Percentiles rank a stretch among this genome's conserved stretches.
These are phyloP conservation scores for Aspergillus terreus DNA, from an alignment of 2,329 filamentous ascomycete genomes.

Conservation along the genomic window DNA sequence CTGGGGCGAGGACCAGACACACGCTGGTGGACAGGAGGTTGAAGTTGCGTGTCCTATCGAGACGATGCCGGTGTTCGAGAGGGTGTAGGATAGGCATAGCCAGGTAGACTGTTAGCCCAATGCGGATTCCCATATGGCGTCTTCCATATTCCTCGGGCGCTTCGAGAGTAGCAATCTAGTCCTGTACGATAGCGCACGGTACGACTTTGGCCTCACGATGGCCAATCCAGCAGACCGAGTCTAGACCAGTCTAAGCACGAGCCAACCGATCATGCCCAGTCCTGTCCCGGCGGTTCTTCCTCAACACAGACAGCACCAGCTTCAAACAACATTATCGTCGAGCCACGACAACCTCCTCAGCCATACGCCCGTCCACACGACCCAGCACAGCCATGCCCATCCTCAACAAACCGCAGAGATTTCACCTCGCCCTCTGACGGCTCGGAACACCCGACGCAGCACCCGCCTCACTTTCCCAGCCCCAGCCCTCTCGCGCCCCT, in stretches of 20 bases:
- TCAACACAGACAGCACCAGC: neutral
- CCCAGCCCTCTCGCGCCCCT: neutral
- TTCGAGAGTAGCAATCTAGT: no score
- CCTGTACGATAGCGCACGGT: no score
- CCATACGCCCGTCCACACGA: neutral
- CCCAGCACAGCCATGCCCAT: neutral
- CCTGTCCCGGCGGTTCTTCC: no score
- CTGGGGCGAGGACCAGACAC: constrained; percentile 31
- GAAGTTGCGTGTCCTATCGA: constrained; percentile 44
- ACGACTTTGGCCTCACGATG: neutral
- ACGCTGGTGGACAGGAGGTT: constrained; percentile 39
- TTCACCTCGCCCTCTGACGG: no score
- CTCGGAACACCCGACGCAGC: neutral
- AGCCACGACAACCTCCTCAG: neutral
- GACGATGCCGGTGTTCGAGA: constrained; percentile 46
- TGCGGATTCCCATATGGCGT: no score
- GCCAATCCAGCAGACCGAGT: neutral
- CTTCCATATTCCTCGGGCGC: no score
- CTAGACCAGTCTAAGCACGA: neutral
- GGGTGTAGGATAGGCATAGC: constrained; percentile 4
- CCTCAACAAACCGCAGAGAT: no score
- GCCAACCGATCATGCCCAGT: neutral
- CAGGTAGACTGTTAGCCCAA: neutral
- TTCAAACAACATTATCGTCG: neutral
- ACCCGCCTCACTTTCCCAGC: neutral